Base-by-base conservation (phyloP, 139 green algal genomes). In the Chlorella vulgaris region DNA sequence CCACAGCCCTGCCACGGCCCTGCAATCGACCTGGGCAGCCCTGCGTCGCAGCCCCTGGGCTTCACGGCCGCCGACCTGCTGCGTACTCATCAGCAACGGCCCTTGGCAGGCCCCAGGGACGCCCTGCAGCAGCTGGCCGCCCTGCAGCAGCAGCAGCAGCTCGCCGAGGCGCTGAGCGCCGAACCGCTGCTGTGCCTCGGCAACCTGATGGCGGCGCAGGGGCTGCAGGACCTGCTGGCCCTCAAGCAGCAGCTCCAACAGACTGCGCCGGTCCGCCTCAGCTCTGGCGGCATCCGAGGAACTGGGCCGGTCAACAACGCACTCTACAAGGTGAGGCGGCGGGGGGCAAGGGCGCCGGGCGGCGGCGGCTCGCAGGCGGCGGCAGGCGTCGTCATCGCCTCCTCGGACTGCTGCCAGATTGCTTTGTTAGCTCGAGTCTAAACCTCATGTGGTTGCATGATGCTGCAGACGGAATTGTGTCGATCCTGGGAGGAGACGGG, bases 381-480 rank as follows among this genome's bases (percentile, higher is more conserved):
- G n/a, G n/a, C n/a, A n/a, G n/a, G n/a, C n/a, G n/a, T n/a, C n/a
- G n/a, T n/a, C n/a, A n/a, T n/a, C n/a, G n/a, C n/a, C n/a, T n/a
- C n/a, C n/a, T n/a, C n/a, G n/a, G n/a, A n/a, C n/a, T n/a, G n/a
- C n/a, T n/a, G n/a, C n/a, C n/a, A n/a, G n/a, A n/a, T n/a, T n/a
- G n/a, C n/a, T n/a, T n/a, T n/a, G n/a, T n/a, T n/a, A n/a, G n/a
- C n/a, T n/a, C n/a, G n/a, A n/a, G n/a, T n/a, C n/a, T n/a, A n/a
- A 5, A 40, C 33, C 53, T 58, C 35, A 26, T 35, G 35, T 42
- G 10, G 21, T 5, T 5, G 19, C 31, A 4, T 31, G 4, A 26
- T 4, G 33, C 0, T 88, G 84, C 89, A 98, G 94, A 98, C 94
- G 51, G 94, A 98, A 89, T 87, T 98, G 74, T 98, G 95, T 85